phyloP scores from a whole-genome alignment of 345 rosid species.

The Syzygium jambos region DNA sequence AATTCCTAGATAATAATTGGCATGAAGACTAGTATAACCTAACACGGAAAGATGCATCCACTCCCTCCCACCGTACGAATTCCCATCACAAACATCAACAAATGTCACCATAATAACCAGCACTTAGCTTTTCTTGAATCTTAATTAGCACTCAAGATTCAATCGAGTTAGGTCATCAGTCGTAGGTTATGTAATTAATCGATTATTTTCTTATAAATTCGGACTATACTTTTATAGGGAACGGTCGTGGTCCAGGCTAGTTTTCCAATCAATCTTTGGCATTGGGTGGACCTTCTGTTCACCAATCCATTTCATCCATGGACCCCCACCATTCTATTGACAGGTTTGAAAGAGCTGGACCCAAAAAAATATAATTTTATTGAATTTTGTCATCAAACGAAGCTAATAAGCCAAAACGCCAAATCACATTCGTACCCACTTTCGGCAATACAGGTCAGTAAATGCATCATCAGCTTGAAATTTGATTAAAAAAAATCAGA shows the following conservation, averaged over 20 bases:
- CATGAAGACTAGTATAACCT: neutral
- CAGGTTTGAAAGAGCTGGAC: neutral
- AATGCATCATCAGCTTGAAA: neutral
- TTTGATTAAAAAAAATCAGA: neutral
- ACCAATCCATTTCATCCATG: neutral
- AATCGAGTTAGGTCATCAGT: neutral
- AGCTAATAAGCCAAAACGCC: neutral
- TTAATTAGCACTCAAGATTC: neutral
- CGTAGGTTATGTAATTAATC: neutral
- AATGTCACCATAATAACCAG: neutral
- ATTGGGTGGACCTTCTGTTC: neutral
- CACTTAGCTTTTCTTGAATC: neutral
- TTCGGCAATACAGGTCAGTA: neutral
- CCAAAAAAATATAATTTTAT: neutral
- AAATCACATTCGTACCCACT: neutral
- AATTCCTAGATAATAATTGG: neutral
- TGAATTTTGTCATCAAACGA: neutral
- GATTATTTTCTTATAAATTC: neutral
- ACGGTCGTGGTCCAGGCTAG: neutral
- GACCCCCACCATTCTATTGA: neutral
- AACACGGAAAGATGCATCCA: neutral
- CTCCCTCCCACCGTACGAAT: neutral
- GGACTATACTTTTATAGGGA: neutral
- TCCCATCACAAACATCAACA: neutral
- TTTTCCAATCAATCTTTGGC: neutral